phyloP scores from a whole-genome alignment of 805 yeast species.

The Martiniozyma abietophila region DNA sequence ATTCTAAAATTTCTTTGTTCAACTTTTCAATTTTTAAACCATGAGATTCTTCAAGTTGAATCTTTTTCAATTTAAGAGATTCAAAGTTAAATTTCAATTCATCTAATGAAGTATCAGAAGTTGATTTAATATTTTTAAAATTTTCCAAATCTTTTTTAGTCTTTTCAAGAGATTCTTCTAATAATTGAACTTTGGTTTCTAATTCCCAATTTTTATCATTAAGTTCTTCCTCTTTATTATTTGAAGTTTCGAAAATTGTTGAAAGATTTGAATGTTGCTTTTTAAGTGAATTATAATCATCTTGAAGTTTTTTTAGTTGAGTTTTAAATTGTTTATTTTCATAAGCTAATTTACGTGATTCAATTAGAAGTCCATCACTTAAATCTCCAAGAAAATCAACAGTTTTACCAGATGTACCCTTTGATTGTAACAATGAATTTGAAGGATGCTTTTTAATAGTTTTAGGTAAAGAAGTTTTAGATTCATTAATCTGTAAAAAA shows the following conservation, averaged over 20 bases:
- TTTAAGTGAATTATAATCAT: conserved; percentile 32
- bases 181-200: conserved; percentile 36
- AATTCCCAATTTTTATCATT: conserved; percentile 66
- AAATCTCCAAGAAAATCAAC: conserved; percentile 66
- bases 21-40: conserved; percentile 28
- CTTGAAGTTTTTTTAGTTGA: conserved; percentile 32
- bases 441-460: conserved; percentile 5
- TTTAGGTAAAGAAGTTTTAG: too few relatives aligned
- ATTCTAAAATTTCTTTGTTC: conserved; percentile 35
- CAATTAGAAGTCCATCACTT: conserved; percentile 60
- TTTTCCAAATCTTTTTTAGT: conserved; percentile 34
- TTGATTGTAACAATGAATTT: conserved; percentile 5
- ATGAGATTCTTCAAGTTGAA: conserved; percentile 32
- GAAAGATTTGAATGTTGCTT: conserved; percentile 29
- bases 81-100: conserved; percentile 42
- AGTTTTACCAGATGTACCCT: conserved; percentile 38
- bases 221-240: conserved; percentile 36
- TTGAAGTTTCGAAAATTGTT: conserved; percentile 25
- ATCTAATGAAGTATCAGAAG: conserved; percentile 16
- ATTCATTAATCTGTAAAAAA: too few relatives aligned
- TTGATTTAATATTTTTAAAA: conserved; percentile 28
- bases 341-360: conserved; percentile 60
- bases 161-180: conserved; percentile 35
- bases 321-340: conserved; percentile 45
- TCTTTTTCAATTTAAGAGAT: conserved; percentile 30